Evolutionary conservation across 2,329 filamentous ascomycete genomes (phyloP), one percentile per base, ranked within the genome.

Genomic region (Pyrenochaeta sp.): DNA sequence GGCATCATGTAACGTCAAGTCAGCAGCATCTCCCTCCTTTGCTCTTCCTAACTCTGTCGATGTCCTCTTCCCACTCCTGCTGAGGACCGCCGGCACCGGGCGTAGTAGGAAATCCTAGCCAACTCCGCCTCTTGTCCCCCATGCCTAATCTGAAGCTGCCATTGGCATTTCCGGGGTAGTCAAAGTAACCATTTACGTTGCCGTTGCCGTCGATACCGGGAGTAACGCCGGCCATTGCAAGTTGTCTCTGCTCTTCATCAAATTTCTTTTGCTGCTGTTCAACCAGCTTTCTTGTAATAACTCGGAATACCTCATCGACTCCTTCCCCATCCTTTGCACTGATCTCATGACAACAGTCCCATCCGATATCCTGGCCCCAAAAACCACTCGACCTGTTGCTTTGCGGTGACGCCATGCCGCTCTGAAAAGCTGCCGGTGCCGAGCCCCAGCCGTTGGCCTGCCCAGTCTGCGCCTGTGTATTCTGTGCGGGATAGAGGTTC

Each of bases 341-440:
- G 73, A 99, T 94, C 81, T 99, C 95, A 78, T 98, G 95, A 77
- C 94, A 98, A 62, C 93, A 96, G 72, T 97, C 93, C 93, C 94
- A 98, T 51, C 93, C 93, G 5, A 93, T 88, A 73, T 97, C 93
- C 76, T 95, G 91, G 24, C 90, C 92, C 93, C 93, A 97, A 79
- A 93, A 92, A 1, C 90, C 90, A 37, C 87, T 90, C 70, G 87
- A 90, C 32, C 80, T 75, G 65, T 84, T 80, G 70, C 81, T 80
- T 62, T 81, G 77, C 30, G 81, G 80, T 27, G 78, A 80, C 13
- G 76, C 76, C 72, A 76, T 78, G 77, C 83, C 62, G 44, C 62
- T 77, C 28, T 69, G 65, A 73, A 70, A 79, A 79, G 59, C 80
- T 58, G 81, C 59, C 8, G 66, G 64, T 25, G 62, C 63, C 37